A percentile compares a stretch with the other conserved stretches of the same genome.
Conservation (phyloP, 805 yeast species). For the Cyberlindnera mississippiensis region DNA sequence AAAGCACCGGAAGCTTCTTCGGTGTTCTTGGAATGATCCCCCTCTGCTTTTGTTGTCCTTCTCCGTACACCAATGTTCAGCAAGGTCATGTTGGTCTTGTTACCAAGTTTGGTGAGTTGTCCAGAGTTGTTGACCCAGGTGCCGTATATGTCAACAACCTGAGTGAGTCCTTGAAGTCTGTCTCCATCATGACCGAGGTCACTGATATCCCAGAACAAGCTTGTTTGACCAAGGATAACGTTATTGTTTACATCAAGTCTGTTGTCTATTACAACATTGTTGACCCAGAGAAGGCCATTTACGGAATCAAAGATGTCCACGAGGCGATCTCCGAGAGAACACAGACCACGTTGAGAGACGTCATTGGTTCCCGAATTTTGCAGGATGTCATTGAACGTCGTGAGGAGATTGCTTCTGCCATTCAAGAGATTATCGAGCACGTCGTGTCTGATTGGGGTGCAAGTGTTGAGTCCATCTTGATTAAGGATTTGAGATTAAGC, state of each 20-base stretch:
- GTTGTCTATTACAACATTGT: conserved; percentile 64
- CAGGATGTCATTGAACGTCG: conserved; percentile 73
- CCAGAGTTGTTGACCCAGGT: conserved; percentile 67
- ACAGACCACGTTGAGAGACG: conserved; percentile 70
- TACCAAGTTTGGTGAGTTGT: conserved; percentile 61
- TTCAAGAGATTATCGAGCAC: conserved; percentile 54
- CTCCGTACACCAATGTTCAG: conserved; percentile 55
- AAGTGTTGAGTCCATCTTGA: conserved; percentile 58
- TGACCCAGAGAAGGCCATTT: conserved; percentile 64
- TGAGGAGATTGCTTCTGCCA: conserved; percentile 65
- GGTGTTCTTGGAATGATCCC: conserved; percentile 41
- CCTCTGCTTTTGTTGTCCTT: conserved; percentile 44
- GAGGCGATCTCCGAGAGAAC: conserved; percentile 61
- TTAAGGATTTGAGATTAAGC: conserved; percentile 60
- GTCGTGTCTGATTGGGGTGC: conserved; percentile 73
- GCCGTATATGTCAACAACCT: conserved; percentile 60
- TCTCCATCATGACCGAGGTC: conserved; percentile 54
- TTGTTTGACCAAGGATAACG: conserved; percentile 71
- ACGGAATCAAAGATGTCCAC: conserved; percentile 50
- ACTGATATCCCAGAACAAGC: conserved; percentile 62
- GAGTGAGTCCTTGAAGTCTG: conserved; percentile 49
- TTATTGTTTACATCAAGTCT: conserved; percentile 55
- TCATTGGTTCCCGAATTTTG: conserved; percentile 57
- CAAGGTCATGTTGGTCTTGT: conserved; percentile 71
- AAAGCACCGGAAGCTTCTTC: conserved; percentile 39